Conservation (phyloP, 495 filamentous ascomycete genomes). For the Annulohypoxylon nitens region DNA sequence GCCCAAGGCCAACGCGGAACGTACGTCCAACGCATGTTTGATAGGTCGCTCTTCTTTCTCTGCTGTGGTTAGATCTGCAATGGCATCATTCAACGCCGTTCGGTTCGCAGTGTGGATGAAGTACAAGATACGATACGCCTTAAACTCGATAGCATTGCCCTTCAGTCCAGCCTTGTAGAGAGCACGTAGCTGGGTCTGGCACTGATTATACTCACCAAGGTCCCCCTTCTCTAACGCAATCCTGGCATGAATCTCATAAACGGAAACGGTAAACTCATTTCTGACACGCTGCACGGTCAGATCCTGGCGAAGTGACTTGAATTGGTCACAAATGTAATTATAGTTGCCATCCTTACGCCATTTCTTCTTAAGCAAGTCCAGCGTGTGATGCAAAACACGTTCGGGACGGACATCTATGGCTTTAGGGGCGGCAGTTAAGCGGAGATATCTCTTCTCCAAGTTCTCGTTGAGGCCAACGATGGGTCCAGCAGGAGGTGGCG, state of each 20-base stretch:
- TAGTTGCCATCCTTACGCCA: constrained; percentile 97
- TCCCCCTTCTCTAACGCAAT: constrained; percentile 99
- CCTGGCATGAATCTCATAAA: constrained; percentile 97
- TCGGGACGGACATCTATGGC: constrained; percentile 90
- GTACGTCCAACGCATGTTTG: constrained; percentile 91
- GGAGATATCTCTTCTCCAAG: constrained; percentile 95
- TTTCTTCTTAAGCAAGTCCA: constrained; percentile 91
- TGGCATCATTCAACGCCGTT: constrained; percentile 95
- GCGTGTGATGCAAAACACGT: constrained; percentile 79
- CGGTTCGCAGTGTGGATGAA: constrained; percentile 99
- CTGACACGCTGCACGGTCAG: constrained; percentile 97
- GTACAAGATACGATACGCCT: constrained; percentile 99
- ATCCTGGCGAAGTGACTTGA: constrained; percentile 98
- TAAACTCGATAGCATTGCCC: constrained; percentile 94
- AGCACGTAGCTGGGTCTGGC: constrained; percentile 94
- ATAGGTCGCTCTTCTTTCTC: constrained; percentile 88
- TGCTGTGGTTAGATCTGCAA: constrained; percentile 97
- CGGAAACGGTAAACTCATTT: constrained; percentile 92
- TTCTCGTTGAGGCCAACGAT: constrained; percentile 85
- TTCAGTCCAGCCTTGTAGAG: constrained; percentile 88
- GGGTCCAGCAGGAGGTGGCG: constrained; percentile 76
- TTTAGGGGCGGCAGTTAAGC: constrained; percentile 89
- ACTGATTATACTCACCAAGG: constrained; percentile 99
- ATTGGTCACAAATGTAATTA: constrained; percentile 97
- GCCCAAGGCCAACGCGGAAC: constrained; percentile 89